phyloP scores from a whole-genome alignment of 768 basidiomycete species.

The Leucogyrophana mollusca region DNA sequence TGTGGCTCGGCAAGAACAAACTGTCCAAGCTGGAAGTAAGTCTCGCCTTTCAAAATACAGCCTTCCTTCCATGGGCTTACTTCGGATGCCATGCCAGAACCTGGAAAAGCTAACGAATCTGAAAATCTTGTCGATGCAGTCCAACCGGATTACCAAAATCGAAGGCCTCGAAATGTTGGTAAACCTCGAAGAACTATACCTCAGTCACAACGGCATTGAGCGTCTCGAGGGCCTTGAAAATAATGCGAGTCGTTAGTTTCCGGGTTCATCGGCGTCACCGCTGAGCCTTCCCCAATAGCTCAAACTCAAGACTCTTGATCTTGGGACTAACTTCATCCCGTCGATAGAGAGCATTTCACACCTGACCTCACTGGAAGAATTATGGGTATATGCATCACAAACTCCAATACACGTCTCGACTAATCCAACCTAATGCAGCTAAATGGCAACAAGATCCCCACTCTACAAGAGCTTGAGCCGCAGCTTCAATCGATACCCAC shows the following conservation, averaged over 20 bases:
- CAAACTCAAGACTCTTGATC: slow-evolving; percentile 82
- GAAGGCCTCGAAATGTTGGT: slow-evolving; percentile 75
- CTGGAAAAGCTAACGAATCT: slow-evolving; percentile 68
- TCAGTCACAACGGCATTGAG: slow-evolving; percentile 91
- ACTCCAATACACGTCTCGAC: not conserved
- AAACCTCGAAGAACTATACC: slow-evolving; percentile 84
- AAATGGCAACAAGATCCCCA: slow-evolving; percentile 82
- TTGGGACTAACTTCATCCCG: slow-evolving; percentile 82
- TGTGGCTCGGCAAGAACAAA: slow-evolving; percentile 99
- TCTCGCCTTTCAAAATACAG: not conserved
- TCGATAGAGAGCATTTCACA: slow-evolving; percentile 83
- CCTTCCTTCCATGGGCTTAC: not conserved
- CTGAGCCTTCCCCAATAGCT: slow-evolving; percentile 25
- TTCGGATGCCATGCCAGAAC: too few relatives aligned
- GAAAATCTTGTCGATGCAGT: slow-evolving; percentile 86
- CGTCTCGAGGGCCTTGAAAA: slow-evolving; percentile 81
- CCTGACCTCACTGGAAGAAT: slow-evolving; percentile 75
- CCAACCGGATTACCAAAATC: slow-evolving; percentile 88
- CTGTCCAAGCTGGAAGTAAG: slow-evolving; percentile 80
- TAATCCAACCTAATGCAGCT: slow-evolving; percentile 48
- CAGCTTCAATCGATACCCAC: slow-evolving; percentile 60
- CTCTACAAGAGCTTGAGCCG: slow-evolving; percentile 62
- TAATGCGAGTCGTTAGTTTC: slow-evolving; percentile 54
- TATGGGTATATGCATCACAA: slow-evolving; percentile 68
- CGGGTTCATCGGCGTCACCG: not conserved